Percentiles rank a stretch among this genome's conserved stretches.
phyloP scores from a whole-genome alignment of 345 rosid genomes.

The Eucalyptus paniculata region DNA sequence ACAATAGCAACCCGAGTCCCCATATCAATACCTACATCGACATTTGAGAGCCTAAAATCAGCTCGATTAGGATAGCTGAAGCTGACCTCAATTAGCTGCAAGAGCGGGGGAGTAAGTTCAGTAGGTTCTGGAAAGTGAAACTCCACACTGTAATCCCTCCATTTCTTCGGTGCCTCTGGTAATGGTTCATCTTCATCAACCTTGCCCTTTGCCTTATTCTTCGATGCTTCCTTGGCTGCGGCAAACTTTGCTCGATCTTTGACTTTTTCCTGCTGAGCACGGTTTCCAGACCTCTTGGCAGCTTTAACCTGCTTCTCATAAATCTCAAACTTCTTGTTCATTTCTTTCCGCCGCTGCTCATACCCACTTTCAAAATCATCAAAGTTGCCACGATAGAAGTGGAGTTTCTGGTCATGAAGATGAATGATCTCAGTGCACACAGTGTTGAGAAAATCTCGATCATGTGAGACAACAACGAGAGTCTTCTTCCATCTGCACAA shows the following conservation, averaged over 20 bases:
- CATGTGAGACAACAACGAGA: slow-evolving; percentile 89
- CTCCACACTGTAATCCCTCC: slow-evolving; percentile 91
- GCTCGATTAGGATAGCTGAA: slow-evolving; percentile 75
- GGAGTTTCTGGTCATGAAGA: slow-evolving; percentile 79
- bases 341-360: slow-evolving; percentile 85
- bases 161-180: slow-evolving; percentile 73
- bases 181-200: slow-evolving; percentile 59
- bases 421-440: slow-evolving; percentile 89
- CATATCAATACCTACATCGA: slow-evolving; percentile 98
- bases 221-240: slow-evolving; percentile 72
- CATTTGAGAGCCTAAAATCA: slow-evolving; percentile 70
- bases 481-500: slow-evolving; percentile 91
- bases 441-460: slow-evolving; percentile 86
- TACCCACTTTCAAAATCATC: slow-evolving; percentile 79
- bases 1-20: slow-evolving; percentile 91
- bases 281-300: slow-evolving; percentile 73
- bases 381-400: slow-evolving; percentile 78
- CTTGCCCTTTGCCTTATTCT: slow-evolving; percentile 66
- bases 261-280: slow-evolving; percentile 81
- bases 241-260: slow-evolving; percentile 67
- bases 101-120: slow-evolving; percentile 84
- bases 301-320: slow-evolving; percentile 79
- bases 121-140: slow-evolving; percentile 98
- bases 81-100: slow-evolving; percentile 86
- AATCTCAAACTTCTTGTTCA: slow-evolving; percentile 70